phyloP scores from a whole-genome alignment of 805 yeast species.

The Kazachstania psychrophila region DNA sequence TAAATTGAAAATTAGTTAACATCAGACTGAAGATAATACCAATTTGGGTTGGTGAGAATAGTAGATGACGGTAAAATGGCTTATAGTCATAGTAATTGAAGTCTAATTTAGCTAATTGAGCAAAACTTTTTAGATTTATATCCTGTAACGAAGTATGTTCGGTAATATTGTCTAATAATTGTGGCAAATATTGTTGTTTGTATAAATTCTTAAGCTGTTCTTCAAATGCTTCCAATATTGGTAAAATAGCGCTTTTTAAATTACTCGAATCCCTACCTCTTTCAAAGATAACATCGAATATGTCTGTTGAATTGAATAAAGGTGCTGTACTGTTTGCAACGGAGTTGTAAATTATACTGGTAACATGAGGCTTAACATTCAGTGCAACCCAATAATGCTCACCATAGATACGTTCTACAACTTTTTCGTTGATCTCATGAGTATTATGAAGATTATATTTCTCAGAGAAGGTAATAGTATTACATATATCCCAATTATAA shows the following conservation, averaged over 20 bases:
- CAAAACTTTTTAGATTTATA: constrained; percentile 5
- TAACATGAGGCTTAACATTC: constrained; percentile 42
- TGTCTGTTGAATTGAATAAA: constrained; percentile 14
- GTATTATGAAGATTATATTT: constrained; percentile 13
- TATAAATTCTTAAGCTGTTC: constrained; percentile 3
- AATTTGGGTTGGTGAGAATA: constrained; percentile 63
- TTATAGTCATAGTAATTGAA: constrained; percentile 36
- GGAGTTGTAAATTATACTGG: constrained; percentile 25
- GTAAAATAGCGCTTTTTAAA: constrained; percentile 37
- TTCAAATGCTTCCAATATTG: constrained; percentile 36
- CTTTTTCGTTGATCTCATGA: constrained; percentile 28
- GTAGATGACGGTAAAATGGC: constrained; percentile 42
- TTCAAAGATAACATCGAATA: constrained; percentile 41
- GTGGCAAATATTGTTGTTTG: constrained; percentile 6
- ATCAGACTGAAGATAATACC: constrained; percentile 67
- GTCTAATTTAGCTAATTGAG: constrained; percentile 24
- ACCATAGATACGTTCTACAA: constrained; percentile 39
- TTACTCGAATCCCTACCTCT: constrained; percentile 54
- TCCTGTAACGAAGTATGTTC: neutral
- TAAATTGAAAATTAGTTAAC: constrained; percentile 62
- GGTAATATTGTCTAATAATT: constrained; percentile 15
- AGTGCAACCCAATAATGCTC: constrained; percentile 60
- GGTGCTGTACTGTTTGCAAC: constrained; percentile 13
- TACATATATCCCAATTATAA: too few relatives aligned
- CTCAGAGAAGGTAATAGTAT: too few relatives aligned